Evolutionary conservation across 768 basidiomycete genomes (phyloP), one percentile per base, ranked within the genome.

Genomic region (Calocera cornea): DNA sequence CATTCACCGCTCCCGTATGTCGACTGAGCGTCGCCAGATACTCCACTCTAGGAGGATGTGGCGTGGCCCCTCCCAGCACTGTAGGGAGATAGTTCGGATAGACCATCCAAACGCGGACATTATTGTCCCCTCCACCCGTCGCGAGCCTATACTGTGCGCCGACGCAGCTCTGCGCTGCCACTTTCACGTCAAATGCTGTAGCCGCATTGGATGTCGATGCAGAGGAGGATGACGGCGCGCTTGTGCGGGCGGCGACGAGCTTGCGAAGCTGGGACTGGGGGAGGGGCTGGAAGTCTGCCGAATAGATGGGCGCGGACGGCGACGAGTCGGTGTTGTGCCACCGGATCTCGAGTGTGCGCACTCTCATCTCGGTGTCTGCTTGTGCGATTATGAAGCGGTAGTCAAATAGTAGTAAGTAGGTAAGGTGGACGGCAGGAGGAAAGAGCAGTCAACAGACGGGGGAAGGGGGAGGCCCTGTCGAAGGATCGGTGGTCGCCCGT

Each of bases 51-150:
- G 97, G 90, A 0, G 84, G 84, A 67, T 86, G 84, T 47, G 80
- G 78, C 17, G 80, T 65, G 16, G 76, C 72, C 22, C 79, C 73
- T 34, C 81, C 77, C 17, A 88, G 76, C 17, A 83, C 82, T 1
- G 84, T 79, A 24, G 92, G 87, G 17, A 87, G 78, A 66, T 97
- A 89, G 76, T 95, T 89, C 11, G 95, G 95, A 76, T 95, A 84
- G 31, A 97, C 90, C 85, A 90, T 87, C 95, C 95, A 97, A 74
- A 97, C 95, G 76, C 97, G 81, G 73, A 99, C 92, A 80, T 95
- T 89, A 73, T 94, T 97, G 74, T 99, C 97, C 74, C 95, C 95
- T 54, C 97, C 97, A 14, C 87, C 93, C 0, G 97, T 97, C 0
- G 94, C 97, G 22, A 99, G 80, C 71, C 89, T 84, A 79, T 97